Conservation (phyloP, 2,329 filamentous ascomycete genomes). For the Epichloe brachyelytri region DNA sequence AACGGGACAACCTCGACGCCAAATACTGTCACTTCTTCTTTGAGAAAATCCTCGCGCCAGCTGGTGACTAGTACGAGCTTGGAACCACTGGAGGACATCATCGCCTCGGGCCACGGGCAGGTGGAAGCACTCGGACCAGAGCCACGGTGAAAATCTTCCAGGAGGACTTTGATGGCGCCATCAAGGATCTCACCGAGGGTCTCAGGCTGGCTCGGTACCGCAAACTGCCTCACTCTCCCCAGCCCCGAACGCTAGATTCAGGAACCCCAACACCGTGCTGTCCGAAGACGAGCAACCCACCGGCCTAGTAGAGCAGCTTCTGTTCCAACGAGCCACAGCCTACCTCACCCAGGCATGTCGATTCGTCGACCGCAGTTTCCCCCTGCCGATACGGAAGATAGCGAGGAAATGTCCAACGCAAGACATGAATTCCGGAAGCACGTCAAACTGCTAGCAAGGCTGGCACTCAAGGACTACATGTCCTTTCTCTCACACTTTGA, state of each 20-base stretch:
- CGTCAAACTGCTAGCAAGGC: conserved; percentile 62
- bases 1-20: conserved; percentile 55
- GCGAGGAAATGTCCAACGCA: conserved; percentile 1
- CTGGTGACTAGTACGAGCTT: conserved; percentile 61
- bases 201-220: conserved; percentile 38
- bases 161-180: conserved; percentile 57
- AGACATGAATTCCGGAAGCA: conserved; percentile 38
- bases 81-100: conserved; percentile 52
- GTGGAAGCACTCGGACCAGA: conserved; percentile 58
- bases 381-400: neutral
- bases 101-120: conserved; percentile 49
- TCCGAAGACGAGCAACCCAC: conserved; percentile 47
- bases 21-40: conserved; percentile 90
- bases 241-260: neutral
- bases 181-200: conserved; percentile 56
- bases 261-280: conserved; percentile 17
- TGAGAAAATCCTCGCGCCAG: conserved; percentile 67
- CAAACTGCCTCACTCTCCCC: neutral
- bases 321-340: conserved; percentile 63
- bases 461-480: conserved; percentile 62
- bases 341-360: conserved; percentile 61
- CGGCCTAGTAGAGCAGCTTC: conserved; percentile 59
- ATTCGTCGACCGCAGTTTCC: conserved; percentile 44
- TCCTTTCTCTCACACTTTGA: conserved; percentile 62
- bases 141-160: conserved; percentile 66